Evolutionary conservation across 2,329 filamentous ascomycete species (phyloP).

Genomic region (Akanthomyces dipterigenus): DNA sequence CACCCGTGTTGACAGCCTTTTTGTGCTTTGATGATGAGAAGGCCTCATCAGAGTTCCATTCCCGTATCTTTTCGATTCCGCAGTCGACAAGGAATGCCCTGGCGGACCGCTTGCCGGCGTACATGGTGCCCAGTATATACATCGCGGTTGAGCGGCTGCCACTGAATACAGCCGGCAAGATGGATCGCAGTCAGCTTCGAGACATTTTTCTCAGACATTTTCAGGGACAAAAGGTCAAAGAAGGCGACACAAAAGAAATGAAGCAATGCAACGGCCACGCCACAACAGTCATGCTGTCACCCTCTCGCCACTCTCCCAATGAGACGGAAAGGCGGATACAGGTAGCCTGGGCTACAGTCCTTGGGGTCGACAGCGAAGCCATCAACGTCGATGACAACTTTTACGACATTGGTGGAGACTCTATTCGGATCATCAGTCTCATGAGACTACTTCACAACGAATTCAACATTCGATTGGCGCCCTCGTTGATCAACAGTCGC

Average conservation of each 20-base stretch:
- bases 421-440: constrained; percentile 2
- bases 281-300: not conserved
- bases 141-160: constrained; percentile 35
- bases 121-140: constrained; percentile 38
- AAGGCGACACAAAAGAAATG: not conserved
- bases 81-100: not conserved
- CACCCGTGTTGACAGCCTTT: not conserved
- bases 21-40: not conserved
- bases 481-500: constrained; percentile 16
- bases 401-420: constrained; percentile 9
- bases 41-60: not conserved
- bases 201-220: not conserved
- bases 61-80: not conserved
- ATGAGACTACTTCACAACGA: constrained; percentile 9
- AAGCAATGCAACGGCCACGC: not conserved
- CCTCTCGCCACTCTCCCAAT: not conserved
- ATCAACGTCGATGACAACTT: not conserved
- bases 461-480: constrained; percentile 11
- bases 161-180: constrained; percentile 35
- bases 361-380: not conserved
- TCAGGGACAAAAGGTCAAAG: not conserved
- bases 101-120: constrained; percentile 16
- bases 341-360: not conserved
- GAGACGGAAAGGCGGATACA: not conserved
- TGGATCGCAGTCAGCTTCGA: constrained; percentile 31